Base-by-base conservation (phyloP, 306 rosid species). In the Canavalia ensiformis region DNA sequence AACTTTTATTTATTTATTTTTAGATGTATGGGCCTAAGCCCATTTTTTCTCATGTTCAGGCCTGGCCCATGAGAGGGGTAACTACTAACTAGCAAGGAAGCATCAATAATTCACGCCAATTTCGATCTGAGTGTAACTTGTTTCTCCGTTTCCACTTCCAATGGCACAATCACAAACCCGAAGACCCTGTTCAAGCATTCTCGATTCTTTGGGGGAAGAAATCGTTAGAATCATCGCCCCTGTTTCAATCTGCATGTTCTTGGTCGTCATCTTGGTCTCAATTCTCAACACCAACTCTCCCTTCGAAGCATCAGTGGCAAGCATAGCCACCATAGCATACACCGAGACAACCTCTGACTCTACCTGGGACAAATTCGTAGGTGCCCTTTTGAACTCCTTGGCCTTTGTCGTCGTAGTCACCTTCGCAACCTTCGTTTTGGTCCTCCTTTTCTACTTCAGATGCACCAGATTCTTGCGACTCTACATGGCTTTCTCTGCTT, bases 401-500 rank as follows among this genome's bases (percentile, higher is more conserved):
- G 92, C 88, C 1, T 95, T 93, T 77, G 96, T 95, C 4, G 88
- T 83, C 25, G 75, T 90, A 11, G 85, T 93, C 66, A 95, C 98
- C 42, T 58, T 84, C 59, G 93, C 86, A 8, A 95, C 99, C 1
- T 95, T 95, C 80, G 39, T 93, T 57, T 45, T 93, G 80, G 91
- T 95, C 35, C 91, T 95, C 28, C 94, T 95, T 76, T 95, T 93
- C 89, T 93, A 95, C 75, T 83, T 93, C 71, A 79, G 94, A 84
- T 95, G 94, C 84, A 91, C 92, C 18, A 84, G 76, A 42, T 95
- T 95, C 87, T 85, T 95, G 57, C 91, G 86, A 77, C 51, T 85
- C 49, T 93, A 95, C 76, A 95, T 95, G 99, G 94, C 87, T 37
- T 93, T 95, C 75, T 95, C 99, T 5, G 80, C 98, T 11, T 91